Conservation (phyloP, 73 alveolate genomes). For the Blepharisma stoltei region DNA sequence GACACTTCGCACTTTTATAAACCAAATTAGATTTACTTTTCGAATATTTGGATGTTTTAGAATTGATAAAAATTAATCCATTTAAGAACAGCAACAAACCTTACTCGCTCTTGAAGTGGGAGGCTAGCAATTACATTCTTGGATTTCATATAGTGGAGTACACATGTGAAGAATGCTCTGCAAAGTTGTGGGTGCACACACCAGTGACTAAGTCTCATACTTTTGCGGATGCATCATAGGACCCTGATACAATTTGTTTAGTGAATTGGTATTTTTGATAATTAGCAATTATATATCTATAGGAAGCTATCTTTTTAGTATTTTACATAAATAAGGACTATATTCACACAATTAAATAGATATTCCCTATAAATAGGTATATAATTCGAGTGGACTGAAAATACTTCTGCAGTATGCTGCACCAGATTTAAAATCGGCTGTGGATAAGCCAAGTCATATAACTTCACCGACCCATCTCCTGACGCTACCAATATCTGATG, state of each 20-base stretch:
- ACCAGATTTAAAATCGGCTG: slow-evolving; percentile 38
- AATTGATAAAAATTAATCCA: too few relatives aligned
- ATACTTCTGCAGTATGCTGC: slow-evolving; percentile 59
- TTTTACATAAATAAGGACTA: too few relatives aligned
- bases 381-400: slow-evolving; percentile 55
- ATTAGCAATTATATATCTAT: too few relatives aligned
- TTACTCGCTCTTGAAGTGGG: too few relatives aligned
- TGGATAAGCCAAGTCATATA: slow-evolving; percentile 63
- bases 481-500: slow-evolving; percentile 78
- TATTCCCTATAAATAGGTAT: too few relatives aligned
- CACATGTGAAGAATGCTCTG: slow-evolving; percentile 56
- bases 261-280: slow-evolving; percentile 35
- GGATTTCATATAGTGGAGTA: slow-evolving; percentile 78
- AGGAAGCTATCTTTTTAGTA: too few relatives aligned
- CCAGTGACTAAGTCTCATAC: slow-evolving; percentile 67
- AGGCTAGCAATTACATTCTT: slow-evolving; percentile 42
- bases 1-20: slow-evolving; percentile 36
- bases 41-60: too few relatives aligned
- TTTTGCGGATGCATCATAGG: slow-evolving; percentile 68
- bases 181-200: slow-evolving; percentile 45
- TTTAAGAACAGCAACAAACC: too few relatives aligned
- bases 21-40: too few relatives aligned
- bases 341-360: too few relatives aligned
- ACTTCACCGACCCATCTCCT: slow-evolving; percentile 80
- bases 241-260: slow-evolving; percentile 52